Evolutionary conservation across 306 rosid genomes (phyloP), one percentile per base, ranked within the genome.

Genomic region (Gastrolobium villosum): DNA sequence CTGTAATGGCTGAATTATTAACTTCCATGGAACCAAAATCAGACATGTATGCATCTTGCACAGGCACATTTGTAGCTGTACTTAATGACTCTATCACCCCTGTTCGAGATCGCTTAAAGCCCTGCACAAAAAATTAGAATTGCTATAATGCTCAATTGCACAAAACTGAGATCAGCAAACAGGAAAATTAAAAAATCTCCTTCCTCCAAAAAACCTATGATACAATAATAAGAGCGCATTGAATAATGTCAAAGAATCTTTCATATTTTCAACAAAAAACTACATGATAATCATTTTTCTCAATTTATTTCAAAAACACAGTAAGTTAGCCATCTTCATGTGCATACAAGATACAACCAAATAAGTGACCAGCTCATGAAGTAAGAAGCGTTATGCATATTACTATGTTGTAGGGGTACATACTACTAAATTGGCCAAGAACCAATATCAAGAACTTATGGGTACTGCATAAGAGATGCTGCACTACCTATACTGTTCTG

Each of bases 41-140:
- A 76, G 99, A 89, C 82, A 88, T 90, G 85, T 81, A 89, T 6
- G 89, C 88, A 83, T 87, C 96, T 82, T 86, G 97, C 78, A 79
- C 59, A 36, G 89, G 87, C 80, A 76, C 86, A 88, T 79, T 85
- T 65, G 92, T 65, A 84, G 89, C 70, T n/a, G 85, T 83, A 81
- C 87, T 91, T 70, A 85, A 81, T 43, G 94, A 84, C 53, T 88
- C 96, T 14, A 82, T 77, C 82, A 82, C 79, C 72, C 94, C 97
- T 73, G 83, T 36, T 83, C 99, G 91, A 79, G 92, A 74, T 41
- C 98, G 89, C 91, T 95, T 92, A 30, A 90, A 86, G 71, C 98
- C 98, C 99, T 91, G 83, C 70, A 48, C 26, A 71, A 35, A 77
- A 65, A 65, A 71, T 65, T 43, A 72, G 30, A 81, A 10, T 34